Conservation (phyloP, 768 basidiomycete genomes). For the Russula sp. region DNA sequence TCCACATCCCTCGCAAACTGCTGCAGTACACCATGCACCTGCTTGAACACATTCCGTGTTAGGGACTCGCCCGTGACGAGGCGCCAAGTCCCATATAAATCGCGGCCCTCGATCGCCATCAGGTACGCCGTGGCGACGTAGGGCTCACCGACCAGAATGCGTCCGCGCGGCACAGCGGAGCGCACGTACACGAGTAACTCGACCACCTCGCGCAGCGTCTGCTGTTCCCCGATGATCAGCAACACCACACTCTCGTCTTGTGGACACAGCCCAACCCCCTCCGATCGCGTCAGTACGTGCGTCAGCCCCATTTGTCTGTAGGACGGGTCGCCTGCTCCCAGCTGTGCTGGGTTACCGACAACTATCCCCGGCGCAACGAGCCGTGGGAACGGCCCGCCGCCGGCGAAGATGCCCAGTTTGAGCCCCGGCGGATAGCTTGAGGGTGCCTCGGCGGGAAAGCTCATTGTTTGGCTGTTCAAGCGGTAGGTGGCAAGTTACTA, state of each 20-base stretch:
- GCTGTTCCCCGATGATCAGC: background rate
- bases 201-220: conserved; percentile 9
- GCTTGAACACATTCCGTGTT: background rate
- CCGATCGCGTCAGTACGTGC: conserved; percentile 7
- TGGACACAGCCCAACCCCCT: background rate
- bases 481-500: background rate
- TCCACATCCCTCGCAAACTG: conserved; percentile 9
- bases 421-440: background rate
- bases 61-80: conserved; percentile 11
- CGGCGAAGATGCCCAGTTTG: conserved; percentile 9
- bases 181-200: conserved; percentile 7
- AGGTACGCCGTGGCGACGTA: conserved; percentile 12
- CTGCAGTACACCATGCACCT: conserved; percentile 2
- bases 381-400: conserved; percentile 14
- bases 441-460: conserved; percentile 7
- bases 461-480: background rate
- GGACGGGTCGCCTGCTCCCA: background rate
- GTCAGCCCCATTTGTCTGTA: conserved; percentile 3
- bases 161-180: background rate
- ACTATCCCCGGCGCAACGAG: conserved; percentile 11
- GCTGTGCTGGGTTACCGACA: background rate
- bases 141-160: conserved; percentile 5
- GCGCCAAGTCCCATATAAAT: background rate
- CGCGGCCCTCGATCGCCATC: conserved; percentile 3
- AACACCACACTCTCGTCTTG: background rate